Percentiles rank a stretch among this genome's conserved stretches.
phyloP scores from a whole-genome alignment of 179 eudicot species.

The Nepenthes alata region DNA sequence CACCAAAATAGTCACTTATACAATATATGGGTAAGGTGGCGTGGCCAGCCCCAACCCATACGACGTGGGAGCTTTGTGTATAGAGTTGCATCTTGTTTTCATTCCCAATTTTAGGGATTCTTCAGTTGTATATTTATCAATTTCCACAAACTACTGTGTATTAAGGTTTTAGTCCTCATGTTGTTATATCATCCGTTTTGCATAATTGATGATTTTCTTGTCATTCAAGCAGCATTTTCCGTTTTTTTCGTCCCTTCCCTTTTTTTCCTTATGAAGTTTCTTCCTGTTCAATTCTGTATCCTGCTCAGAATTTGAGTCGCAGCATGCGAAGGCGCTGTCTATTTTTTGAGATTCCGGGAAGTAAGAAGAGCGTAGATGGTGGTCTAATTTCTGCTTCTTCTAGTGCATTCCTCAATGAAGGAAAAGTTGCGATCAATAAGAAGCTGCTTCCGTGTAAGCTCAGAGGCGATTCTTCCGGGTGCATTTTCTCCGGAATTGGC shows the following conservation, averaged over 20 bases:
- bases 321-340: constrained; percentile 88
- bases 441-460: constrained; percentile 28
- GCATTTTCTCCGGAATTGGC: constrained; percentile 65
- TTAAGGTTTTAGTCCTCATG: too few species aligned
- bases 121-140: too few species aligned
- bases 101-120: too few species aligned
- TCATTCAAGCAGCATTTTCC: background rate
- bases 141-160: too few species aligned
- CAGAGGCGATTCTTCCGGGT: constrained; percentile 34
- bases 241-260: background rate
- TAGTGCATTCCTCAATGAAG: constrained; percentile 22
- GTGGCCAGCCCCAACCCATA: too few species aligned
- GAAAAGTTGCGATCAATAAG: constrained; percentile 15
- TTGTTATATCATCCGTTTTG: too few species aligned
- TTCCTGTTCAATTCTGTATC: constrained; percentile 26
- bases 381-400: constrained; percentile 27
- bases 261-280: background rate
- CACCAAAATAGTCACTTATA: too few species aligned
- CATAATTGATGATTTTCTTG: too few species aligned
- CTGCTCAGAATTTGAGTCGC: constrained; percentile 35
- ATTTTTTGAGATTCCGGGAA: constrained; percentile 62
- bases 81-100: too few species aligned
- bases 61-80: too few species aligned
- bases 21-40: too few species aligned
- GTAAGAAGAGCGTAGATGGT: constrained; percentile 39